Percentiles rank a stretch among this genome's conserved stretches.
These are phyloP conservation scores for Suhomyces bribrorum DNA, from an alignment of 1,139 yeast genomes.

Conservation along the genomic window DNA sequence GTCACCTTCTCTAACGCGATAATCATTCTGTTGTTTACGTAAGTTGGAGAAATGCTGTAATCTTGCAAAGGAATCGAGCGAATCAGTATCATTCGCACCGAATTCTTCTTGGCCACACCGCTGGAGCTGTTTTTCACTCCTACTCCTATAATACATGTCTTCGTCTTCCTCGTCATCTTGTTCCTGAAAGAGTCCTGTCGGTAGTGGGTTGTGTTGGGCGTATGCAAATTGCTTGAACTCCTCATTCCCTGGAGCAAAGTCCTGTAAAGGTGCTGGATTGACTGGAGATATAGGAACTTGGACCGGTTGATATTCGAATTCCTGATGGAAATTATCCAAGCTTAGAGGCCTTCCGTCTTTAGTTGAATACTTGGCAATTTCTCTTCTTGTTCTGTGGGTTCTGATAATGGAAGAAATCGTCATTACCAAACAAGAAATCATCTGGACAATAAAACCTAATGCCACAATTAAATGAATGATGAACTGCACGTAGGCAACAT, in stretches of 20 bases:
- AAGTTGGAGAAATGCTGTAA: conserved; percentile 16
- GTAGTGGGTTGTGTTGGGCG: neutral
- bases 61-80: conserved; percentile 8
- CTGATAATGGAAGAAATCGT: conserved; percentile 30
- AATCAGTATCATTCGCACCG: conserved; percentile 11
- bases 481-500: conserved; percentile 44
- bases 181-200: neutral
- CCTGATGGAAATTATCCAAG: conserved; percentile 27
- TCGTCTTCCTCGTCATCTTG: conserved; percentile 14
- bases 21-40: conserved; percentile 32
- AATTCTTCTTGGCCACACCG: neutral
- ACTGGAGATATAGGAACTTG: conserved; percentile 6
- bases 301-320: conserved; percentile 39
- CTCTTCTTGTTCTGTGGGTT: conserved; percentile 11
- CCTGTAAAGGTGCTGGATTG: conserved; percentile 1
- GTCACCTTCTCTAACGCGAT: conserved; percentile 53
- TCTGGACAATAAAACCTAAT: conserved; percentile 35
- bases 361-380: conserved; percentile 8
- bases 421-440: conserved; percentile 30
- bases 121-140: conserved; percentile 10
- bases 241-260: conserved; percentile 1
- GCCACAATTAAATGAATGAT: conserved; percentile 42
- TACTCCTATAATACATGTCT: conserved; percentile 16
- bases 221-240: conserved; percentile 6
- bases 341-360: conserved; percentile 14